A percentile compares a stretch with the other conserved stretches of the same genome.
Conservation (phyloP, 352 stramenopile species). For the Globisporangium lucens region DNA sequence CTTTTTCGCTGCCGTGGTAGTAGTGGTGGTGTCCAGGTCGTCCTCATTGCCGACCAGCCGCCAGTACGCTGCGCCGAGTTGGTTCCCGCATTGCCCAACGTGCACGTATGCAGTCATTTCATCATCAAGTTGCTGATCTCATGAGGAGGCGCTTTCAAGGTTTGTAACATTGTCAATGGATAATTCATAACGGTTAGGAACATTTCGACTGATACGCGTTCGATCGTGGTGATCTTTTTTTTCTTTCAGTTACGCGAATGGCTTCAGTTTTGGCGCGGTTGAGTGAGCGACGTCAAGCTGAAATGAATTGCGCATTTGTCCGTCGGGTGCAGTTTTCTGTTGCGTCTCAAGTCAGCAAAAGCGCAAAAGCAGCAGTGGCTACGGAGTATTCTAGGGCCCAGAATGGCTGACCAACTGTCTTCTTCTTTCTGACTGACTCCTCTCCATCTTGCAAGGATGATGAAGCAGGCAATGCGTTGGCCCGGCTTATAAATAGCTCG, state of each 20-base stretch:
- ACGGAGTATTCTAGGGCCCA: neutral
- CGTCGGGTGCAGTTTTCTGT: too few relatives aligned
- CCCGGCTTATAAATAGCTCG: neutral
- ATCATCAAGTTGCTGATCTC: neutral
- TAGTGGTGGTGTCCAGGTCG: neutral
- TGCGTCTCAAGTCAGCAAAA: neutral
- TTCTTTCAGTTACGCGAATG: neutral
- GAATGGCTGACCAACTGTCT: neutral
- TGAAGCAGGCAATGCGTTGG: neutral
- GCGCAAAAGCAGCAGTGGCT: neutral
- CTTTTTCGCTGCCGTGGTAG: neutral
- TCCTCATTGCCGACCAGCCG: slow-evolving; percentile 24
- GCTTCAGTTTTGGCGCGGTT: neutral
- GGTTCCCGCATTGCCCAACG: slow-evolving; percentile 76
- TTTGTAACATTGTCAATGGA: neutral
- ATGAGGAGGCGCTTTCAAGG: neutral
- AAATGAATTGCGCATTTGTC: neutral
- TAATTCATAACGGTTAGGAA: neutral
- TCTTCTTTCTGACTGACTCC: neutral
- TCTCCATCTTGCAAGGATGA: neutral
- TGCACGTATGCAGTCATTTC: slow-evolving; percentile 65
- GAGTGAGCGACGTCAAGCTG: neutral
- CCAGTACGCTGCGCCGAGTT: slow-evolving; percentile 75
- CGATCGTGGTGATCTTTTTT: neutral
- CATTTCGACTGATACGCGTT: neutral